Evolutionary conservation across 106 monocot genomes (phyloP).

Genomic region (Acorus calamus): DNA sequence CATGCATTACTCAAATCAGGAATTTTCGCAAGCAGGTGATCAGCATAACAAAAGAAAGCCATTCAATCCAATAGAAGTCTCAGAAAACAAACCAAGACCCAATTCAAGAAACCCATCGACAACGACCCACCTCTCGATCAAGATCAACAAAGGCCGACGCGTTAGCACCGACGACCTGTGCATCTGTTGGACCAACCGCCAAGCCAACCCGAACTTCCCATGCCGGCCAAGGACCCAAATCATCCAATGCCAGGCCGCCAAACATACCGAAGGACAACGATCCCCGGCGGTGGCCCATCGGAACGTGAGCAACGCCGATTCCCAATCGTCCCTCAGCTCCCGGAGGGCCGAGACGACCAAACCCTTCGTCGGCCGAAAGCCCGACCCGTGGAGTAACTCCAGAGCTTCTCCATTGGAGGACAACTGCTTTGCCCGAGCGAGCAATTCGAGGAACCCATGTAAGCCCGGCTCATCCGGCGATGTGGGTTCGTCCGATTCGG

Average conservation of each 20-base stretch:
- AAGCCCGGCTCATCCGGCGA: slow-evolving; percentile 9
- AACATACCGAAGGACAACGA: slow-evolving; percentile 20
- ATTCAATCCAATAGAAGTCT: too few species aligned
- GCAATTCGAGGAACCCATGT: slow-evolving; percentile 22
- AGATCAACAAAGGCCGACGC: slow-evolving; percentile 30
- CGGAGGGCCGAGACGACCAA: slow-evolving; percentile 46
- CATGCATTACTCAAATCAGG: too few species aligned
- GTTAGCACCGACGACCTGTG: slow-evolving; percentile 27
- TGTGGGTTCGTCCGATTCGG: slow-evolving; percentile 9
- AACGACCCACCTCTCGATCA: slow-evolving; percentile 54
- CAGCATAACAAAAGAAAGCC: too few species aligned
- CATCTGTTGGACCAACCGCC: slow-evolving; percentile 53
- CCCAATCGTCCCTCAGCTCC: slow-evolving; percentile 65
- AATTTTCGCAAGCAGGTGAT: too few species aligned
- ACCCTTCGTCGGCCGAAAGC: slow-evolving; percentile 9
- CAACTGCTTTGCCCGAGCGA: slow-evolving; percentile 28
- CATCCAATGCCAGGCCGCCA: slow-evolving; percentile 48
- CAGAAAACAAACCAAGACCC: too few species aligned
- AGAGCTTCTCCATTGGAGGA: slow-evolving; percentile 29
- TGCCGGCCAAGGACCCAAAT: slow-evolving; percentile 59
- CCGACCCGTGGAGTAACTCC: slow-evolving; percentile 18
- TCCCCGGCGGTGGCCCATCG: slow-evolving; percentile 23
- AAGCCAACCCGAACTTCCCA: slow-evolving; percentile 46
- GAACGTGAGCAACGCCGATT: slow-evolving; percentile 48
- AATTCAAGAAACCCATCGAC: too few species aligned